Conservation (phyloP, 202 grass and related monocot genomes). For the Sporobolus alterniflorus region DNA sequence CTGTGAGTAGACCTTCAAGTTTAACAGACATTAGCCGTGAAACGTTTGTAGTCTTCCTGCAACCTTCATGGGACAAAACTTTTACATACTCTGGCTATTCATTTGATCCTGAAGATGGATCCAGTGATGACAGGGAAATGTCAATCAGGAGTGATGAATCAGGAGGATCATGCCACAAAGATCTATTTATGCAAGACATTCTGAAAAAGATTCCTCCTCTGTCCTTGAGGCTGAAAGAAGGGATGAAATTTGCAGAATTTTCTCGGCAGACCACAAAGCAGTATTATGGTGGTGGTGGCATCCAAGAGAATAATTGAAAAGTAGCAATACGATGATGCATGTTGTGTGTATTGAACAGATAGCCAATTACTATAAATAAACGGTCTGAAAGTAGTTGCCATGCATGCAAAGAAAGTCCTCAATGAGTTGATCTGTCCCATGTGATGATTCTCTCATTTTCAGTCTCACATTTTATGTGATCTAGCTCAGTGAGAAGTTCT, state of each 20-base stretch:
- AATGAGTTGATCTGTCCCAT: not conserved
- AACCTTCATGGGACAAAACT: conserved; percentile 84
- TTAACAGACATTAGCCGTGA: conserved; percentile 67
- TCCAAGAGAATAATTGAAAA: conserved; percentile 59
- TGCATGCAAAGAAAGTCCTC: not conserved
- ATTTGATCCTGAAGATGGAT: conserved; percentile 48
- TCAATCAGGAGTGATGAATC: not conserved
- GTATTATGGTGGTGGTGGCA: conserved; percentile 81
- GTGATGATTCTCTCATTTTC: not conserved
- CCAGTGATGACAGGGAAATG: conserved; percentile 25
- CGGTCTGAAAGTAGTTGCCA: not conserved
- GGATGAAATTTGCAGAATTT: conserved; percentile 92
- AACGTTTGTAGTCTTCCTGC: conserved; percentile 88
- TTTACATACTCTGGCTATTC: conserved; percentile 37
- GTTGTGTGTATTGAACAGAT: not conserved
- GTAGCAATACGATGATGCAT: not conserved
- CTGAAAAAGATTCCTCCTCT: conserved; percentile 68
- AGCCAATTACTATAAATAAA: not conserved
- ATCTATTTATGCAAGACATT: conserved; percentile 61
- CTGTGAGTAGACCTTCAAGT: conserved; percentile 63
- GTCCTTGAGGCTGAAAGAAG: conserved; percentile 62
- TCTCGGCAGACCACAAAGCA: conserved; percentile 87
- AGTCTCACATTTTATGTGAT: not conserved
- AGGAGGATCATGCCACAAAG: not conserved
- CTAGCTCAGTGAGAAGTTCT: not conserved